These are phyloP conservation scores for Pisolithus albus DNA, from an alignment of 768 basidiomycete genomes.

Conservation along the genomic window DNA sequence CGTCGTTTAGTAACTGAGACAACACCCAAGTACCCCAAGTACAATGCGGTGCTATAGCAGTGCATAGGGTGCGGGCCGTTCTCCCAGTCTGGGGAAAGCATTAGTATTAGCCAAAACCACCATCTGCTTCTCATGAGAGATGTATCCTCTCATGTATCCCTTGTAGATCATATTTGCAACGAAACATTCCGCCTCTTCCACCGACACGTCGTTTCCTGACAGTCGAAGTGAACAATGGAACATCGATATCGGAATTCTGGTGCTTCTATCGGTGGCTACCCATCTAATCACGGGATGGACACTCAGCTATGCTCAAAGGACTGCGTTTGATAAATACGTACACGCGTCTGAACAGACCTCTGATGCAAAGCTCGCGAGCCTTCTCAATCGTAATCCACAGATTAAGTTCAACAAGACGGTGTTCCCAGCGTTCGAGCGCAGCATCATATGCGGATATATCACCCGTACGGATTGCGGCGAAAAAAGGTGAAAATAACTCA, in stretches of 20 bases:
- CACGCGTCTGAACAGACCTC: conserved; percentile 76
- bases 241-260: conserved; percentile 73
- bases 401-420: conserved; percentile 76
- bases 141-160: conserved; percentile 90
- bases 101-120: conserved; percentile 79
- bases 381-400: conserved; percentile 84
- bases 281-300: conserved; percentile 44
- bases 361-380: conserved; percentile 79
- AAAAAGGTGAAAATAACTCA: conserved; percentile 75
- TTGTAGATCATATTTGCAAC: conserved; percentile 94
- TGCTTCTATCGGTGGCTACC: conserved; percentile 65
- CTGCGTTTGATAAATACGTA: conserved; percentile 32
- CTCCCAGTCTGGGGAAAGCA: conserved; percentile 72
- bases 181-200: conserved; percentile 87
- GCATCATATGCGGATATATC: conserved; percentile 76
- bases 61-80: conserved; percentile 47
- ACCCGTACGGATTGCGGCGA: conserved; percentile 68
- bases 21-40: background rate
- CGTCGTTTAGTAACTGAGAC: background rate
- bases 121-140: conserved; percentile 92
- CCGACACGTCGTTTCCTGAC: conserved; percentile 60
- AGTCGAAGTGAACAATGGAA: conserved; percentile 73
- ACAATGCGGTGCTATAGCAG: conserved; percentile 18
- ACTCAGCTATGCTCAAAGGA: conserved; percentile 1
- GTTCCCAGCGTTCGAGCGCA: conserved; percentile 65